Percentiles rank a stretch among this genome's conserved stretches.
Evolutionary conservation across 2,329 filamentous ascomycete species (phyloP).

Genomic region (Ilyonectria destructans): DNA sequence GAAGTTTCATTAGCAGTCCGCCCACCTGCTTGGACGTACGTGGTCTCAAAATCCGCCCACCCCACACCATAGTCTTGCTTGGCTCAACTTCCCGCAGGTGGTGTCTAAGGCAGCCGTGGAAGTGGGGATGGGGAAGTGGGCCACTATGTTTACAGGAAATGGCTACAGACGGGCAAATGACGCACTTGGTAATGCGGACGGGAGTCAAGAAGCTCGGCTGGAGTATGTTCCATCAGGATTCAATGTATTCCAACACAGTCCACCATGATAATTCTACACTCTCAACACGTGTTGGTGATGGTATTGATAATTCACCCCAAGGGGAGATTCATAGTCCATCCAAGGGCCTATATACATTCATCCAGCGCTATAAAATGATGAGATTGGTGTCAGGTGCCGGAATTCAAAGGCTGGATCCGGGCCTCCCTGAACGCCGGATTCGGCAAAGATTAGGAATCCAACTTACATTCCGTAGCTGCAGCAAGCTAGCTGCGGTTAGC

Average conservation of each 20-base stretch:
- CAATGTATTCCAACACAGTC: neutral
- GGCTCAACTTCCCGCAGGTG: slow-evolving; percentile 11
- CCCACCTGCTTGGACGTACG: neutral
- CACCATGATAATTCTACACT: neutral
- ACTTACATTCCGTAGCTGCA: too few relatives aligned
- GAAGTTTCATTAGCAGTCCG: neutral
- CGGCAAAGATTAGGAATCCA: too few relatives aligned
- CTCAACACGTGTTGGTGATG: neutral
- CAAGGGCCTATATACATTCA: slow-evolving; percentile 26
- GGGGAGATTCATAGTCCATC: slow-evolving; percentile 16
- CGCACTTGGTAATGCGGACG: neutral
- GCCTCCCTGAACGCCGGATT: too few relatives aligned
- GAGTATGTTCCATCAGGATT: neutral
- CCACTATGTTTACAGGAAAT: neutral
- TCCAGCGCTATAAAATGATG: slow-evolving; percentile 15
- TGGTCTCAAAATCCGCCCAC: slow-evolving; percentile 5
- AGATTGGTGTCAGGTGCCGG: too few relatives aligned
- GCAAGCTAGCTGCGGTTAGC: too few relatives aligned
- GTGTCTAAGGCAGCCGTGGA: slow-evolving; percentile 3
- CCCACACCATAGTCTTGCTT: slow-evolving; percentile 10
- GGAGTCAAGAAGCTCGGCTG: neutral
- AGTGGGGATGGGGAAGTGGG: slow-evolving; percentile 24
- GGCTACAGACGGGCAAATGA: slow-evolving; percentile 22
- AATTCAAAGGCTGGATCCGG: too few relatives aligned
- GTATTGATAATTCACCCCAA: neutral